Conservation (phyloP, 225 moss, liverwort and hornwort species). For the Straminergon stramineum region DNA sequence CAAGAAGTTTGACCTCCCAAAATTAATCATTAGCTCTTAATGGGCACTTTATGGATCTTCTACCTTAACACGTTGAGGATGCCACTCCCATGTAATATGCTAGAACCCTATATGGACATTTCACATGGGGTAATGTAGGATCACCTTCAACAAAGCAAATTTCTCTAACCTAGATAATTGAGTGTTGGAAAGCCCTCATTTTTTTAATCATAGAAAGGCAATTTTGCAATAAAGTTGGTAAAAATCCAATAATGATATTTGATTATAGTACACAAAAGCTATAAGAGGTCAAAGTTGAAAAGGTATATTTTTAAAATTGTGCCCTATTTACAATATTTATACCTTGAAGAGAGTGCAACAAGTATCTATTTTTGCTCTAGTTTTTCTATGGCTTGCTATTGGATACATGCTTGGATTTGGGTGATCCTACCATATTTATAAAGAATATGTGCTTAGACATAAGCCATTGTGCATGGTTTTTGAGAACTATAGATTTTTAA, state of each 20-base stretch:
- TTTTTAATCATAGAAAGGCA: background rate
- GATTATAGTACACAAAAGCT: background rate
- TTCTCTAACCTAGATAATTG: background rate
- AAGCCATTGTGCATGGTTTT: background rate
- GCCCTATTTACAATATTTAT: background rate
- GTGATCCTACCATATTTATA: background rate
- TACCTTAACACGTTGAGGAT: background rate
- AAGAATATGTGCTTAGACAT: background rate
- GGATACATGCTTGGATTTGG: background rate
- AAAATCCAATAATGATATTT: background rate
- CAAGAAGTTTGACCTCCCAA: too few relatives aligned
- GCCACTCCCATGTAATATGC: background rate
- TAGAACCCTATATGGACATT: background rate
- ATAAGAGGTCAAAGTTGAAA: background rate
- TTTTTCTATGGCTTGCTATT: too few relatives aligned
- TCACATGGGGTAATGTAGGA: background rate
- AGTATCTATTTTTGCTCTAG: too few relatives aligned
- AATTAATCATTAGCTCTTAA: too few relatives aligned
- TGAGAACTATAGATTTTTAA: background rate
- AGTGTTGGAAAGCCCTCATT: background rate
- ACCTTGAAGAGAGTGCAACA: background rate
- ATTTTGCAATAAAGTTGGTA: background rate
- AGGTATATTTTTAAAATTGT: background rate
- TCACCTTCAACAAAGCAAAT: background rate
- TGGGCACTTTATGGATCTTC: background rate